Percentiles rank a stretch among this genome's conserved stretches.
Evolutionary conservation across 208 protist genomes (phyloP).

Genomic region (Trypanosoma mega): DNA sequence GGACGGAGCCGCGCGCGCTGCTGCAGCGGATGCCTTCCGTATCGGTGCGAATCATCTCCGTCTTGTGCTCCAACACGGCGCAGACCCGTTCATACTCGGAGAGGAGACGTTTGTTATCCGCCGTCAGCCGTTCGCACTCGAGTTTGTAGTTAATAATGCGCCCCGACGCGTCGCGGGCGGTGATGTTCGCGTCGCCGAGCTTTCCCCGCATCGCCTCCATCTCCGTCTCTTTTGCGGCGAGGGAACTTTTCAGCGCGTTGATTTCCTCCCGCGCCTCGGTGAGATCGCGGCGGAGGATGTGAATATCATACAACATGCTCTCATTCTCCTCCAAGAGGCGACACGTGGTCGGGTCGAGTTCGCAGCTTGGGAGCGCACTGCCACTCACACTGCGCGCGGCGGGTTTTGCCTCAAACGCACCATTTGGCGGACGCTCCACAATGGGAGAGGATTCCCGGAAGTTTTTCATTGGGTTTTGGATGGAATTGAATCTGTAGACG

Average conservation of each 20-base stretch:
- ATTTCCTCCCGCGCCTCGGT: constrained; percentile 27
- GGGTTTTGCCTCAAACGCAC: not conserved
- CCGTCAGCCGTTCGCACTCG: constrained; percentile 30
- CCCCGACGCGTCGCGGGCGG: constrained; percentile 25
- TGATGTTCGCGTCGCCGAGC: constrained; percentile 37
- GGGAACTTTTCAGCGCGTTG: constrained; percentile 13
- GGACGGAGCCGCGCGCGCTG: not conserved
- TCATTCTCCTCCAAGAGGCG: constrained; percentile 62
- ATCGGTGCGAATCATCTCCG: constrained; percentile 27
- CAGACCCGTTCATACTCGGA: constrained; percentile 32
- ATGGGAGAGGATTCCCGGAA: constrained; percentile 5
- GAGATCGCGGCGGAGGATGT: constrained; percentile 36
- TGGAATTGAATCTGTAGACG: too few species aligned
- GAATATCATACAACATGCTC: constrained; percentile 51
- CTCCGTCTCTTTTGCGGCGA: constrained; percentile 25
- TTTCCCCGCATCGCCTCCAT: constrained; percentile 41
- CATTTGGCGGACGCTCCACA: not conserved
- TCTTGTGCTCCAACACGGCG: constrained; percentile 29
- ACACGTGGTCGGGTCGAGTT: constrained; percentile 33
- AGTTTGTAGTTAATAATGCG: constrained; percentile 40
- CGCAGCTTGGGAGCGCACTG: constrained; percentile 30
- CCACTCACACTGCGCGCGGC: constrained; percentile 17
- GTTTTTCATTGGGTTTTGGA: constrained; percentile 9
- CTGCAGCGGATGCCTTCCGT: constrained; percentile 1
- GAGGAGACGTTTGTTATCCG: constrained; percentile 25